Conservation (phyloP, 2,329 filamentous ascomycete species). For the Paracoccidioides lutzii region DNA sequence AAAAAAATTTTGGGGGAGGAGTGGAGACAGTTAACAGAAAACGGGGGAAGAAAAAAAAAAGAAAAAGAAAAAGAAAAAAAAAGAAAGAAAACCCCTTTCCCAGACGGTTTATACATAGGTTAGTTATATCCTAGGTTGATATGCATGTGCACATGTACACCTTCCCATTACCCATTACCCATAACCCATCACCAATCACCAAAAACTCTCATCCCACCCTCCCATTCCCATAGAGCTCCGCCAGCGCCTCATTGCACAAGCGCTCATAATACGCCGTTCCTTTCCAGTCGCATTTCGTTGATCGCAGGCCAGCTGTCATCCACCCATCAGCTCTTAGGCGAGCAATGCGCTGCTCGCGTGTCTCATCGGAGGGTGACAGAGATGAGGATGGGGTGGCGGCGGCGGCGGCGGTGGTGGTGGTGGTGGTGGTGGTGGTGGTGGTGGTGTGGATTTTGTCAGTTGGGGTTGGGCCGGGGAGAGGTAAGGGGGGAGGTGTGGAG, state of each 20-base stretch:
- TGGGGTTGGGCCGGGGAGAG: too few relatives aligned
- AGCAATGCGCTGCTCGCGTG: constrained; percentile 21
- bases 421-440: not conserved
- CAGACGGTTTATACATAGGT: too few relatives aligned
- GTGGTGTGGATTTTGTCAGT: too few relatives aligned
- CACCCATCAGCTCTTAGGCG: constrained; percentile 26
- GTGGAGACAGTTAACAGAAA: too few relatives aligned
- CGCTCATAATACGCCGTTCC: constrained; percentile 25
- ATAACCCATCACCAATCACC: not conserved
- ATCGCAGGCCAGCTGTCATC: constrained; percentile 26
- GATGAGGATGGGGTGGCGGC: not conserved
- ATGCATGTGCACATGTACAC: too few relatives aligned
- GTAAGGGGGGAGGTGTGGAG: too few relatives aligned
- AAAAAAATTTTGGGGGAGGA: too few relatives aligned
- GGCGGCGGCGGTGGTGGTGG: not conserved
- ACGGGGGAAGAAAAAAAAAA: not conserved
- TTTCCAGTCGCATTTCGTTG: constrained; percentile 23
- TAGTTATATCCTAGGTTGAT: too few relatives aligned
- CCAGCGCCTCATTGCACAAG: constrained; percentile 25
- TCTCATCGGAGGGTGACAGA: not conserved
- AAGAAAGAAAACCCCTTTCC: not conserved
- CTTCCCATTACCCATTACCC: too few relatives aligned
- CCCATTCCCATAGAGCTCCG: constrained; percentile 22
- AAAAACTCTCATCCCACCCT: not conserved
- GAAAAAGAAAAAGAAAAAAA: not conserved